phyloP scores from a whole-genome alignment of 805 yeast species.

The Pichia phayaonensis region DNA sequence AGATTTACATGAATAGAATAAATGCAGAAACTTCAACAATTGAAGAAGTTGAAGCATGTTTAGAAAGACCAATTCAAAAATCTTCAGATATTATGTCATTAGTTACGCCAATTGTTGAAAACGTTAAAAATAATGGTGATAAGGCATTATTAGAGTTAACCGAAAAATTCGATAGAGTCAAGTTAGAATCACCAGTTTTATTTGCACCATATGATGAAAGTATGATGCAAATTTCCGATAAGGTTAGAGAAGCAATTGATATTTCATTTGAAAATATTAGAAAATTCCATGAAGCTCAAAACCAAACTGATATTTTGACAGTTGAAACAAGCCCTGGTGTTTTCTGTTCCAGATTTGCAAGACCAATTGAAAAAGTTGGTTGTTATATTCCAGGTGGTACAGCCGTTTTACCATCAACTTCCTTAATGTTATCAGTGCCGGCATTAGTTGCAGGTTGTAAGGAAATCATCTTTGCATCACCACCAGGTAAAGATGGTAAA shows the following conservation, averaged over 20 bases:
- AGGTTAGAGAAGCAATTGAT: conserved; percentile 78
- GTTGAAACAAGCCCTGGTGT: conserved; percentile 97
- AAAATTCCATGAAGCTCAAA: conserved; percentile 91
- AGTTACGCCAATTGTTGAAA: conserved; percentile 81
- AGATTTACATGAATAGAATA: conserved; percentile 45
- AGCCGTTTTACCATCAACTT: conserved; percentile 95
- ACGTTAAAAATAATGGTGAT: conserved; percentile 75
- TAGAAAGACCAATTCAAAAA: conserved; percentile 92
- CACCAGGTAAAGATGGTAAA: conserved; percentile 89
- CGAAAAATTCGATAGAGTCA: conserved; percentile 83
- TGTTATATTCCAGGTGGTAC: conserved; percentile 98
- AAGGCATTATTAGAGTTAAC: conserved; percentile 83
- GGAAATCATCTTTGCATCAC: conserved; percentile 88
- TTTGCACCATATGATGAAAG: conserved; percentile 82
- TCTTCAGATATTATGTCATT: conserved; percentile 88
- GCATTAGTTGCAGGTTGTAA: conserved; percentile 96
- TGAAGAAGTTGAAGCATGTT: conserved; percentile 48
- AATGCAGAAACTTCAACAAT: conserved; percentile 34
- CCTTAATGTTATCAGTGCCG: conserved; percentile 97
- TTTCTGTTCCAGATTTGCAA: conserved; percentile 85
- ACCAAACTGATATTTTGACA: conserved; percentile 59
- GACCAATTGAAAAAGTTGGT: conserved; percentile 93
- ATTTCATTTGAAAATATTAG: conserved; percentile 81
- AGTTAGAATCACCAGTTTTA: conserved; percentile 62
- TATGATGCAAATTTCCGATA: conserved; percentile 64